phyloP scores from a whole-genome alignment of 768 basidiomycete species.

The Mrakia frigida region DNA sequence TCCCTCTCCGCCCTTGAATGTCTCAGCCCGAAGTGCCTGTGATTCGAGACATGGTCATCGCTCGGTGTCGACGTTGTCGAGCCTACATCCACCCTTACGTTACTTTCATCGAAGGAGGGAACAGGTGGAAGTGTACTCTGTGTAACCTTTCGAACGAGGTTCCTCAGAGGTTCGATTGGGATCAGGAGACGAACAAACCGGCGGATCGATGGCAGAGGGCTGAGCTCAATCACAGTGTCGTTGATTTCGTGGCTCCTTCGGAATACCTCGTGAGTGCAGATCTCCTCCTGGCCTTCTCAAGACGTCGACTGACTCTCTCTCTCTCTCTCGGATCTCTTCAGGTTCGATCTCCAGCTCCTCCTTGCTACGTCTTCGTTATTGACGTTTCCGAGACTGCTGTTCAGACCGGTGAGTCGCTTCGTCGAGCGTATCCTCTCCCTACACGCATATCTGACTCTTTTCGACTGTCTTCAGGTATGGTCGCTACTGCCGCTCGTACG shows the following conservation, averaged over 20 bases:
- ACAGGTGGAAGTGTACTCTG: conserved; percentile 99
- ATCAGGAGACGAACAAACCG: conserved; percentile 84
- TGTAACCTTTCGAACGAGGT: conserved; percentile 98
- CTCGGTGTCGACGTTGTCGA: conserved; percentile 89
- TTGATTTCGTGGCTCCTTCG: conserved; percentile 94
- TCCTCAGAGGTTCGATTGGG: conserved; percentile 97
- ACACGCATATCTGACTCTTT: background rate
- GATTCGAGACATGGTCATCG: conserved; percentile 87
- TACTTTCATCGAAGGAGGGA: conserved; percentile 95
- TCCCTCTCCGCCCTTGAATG: background rate
- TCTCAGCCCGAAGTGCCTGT: conserved; percentile 74
- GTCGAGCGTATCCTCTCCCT: background rate
- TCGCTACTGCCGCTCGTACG: conserved; percentile 93
- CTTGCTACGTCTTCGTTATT: conserved; percentile 93
- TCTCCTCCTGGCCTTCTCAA: background rate
- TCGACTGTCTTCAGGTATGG: conserved; percentile 64
- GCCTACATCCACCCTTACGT: conserved; percentile 97
- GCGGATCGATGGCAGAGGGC: conserved; percentile 91
- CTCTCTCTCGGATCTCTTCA: conserved; percentile 10
- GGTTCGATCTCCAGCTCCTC: conserved; percentile 89
- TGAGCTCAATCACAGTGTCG: conserved; percentile 84
- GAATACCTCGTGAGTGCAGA: conserved; percentile 77
- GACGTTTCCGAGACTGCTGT: conserved; percentile 91
- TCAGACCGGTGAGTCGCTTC: conserved; percentile 62
- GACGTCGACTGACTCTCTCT: too few species aligned